Percentiles rank a stretch among this genome's conserved stretches.
phyloP scores from a whole-genome alignment of 352 stramenopile species.

The Globisporangium cylindrosporum region DNA sequence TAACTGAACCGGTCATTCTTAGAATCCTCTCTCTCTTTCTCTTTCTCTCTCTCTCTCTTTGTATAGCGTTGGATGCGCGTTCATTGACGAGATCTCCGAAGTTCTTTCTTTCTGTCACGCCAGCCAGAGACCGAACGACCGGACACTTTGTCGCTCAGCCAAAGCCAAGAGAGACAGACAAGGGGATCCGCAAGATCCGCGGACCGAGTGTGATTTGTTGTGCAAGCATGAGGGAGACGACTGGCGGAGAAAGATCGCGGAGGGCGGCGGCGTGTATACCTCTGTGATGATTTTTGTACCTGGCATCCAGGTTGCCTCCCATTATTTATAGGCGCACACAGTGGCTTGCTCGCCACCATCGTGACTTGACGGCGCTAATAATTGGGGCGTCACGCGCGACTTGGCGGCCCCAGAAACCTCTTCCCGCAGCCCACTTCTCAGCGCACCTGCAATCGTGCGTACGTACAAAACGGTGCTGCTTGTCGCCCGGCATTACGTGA shows the following conservation, averaged over 20 bases:
- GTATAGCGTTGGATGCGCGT: not conserved
- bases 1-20: not conserved
- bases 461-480: constrained; percentile 1
- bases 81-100: not conserved
- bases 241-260: constrained; percentile 2
- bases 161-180: constrained; percentile 4
- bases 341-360: not conserved
- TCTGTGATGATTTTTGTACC: not conserved
- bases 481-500: not conserved
- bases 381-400: constrained; percentile 4
- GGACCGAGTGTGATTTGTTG: not conserved
- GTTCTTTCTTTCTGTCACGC: not conserved
- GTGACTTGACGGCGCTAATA: not conserved
- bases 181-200: not conserved
- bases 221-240: not conserved
- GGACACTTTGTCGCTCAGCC: not conserved
- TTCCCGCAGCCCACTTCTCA: not conserved
- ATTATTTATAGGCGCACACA: not conserved
- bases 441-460: constrained; percentile 8
- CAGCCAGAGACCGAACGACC: not conserved
- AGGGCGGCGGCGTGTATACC: not conserved
- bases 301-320: constrained; percentile 4
- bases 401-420: constrained; percentile 2
- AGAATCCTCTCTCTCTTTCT: not conserved
- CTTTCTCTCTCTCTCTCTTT: not conserved